Conservation (phyloP, 2,329 filamentous ascomycete species). For the Fusarium neocosmosporiellum region DNA sequence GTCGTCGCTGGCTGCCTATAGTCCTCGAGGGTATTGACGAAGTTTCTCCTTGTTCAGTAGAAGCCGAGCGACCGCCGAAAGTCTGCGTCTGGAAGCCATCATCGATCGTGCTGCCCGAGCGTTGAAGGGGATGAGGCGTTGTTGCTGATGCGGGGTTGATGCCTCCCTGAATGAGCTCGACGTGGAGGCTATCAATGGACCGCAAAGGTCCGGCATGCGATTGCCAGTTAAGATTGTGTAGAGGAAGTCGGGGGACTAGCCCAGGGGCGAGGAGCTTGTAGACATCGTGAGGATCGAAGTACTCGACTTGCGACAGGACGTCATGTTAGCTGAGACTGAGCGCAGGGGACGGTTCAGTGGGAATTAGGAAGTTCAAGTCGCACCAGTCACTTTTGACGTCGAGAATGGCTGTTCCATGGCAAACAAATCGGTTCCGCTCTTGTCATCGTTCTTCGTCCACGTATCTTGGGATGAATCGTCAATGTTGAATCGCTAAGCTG, state of each 20-base stretch:
- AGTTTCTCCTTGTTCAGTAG: constrained; percentile 53
- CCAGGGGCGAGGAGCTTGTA: constrained; percentile 85
- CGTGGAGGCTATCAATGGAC: constrained; percentile 91
- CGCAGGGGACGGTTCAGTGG: neutral
- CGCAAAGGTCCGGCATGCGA: constrained; percentile 90
- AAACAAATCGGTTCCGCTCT: constrained; percentile 41
- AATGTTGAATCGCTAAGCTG: constrained; percentile 36
- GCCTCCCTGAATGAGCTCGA: constrained; percentile 81
- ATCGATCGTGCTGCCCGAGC: constrained; percentile 54
- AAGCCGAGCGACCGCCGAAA: constrained; percentile 55
- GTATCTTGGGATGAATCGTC: constrained; percentile 26
- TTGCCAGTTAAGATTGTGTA: constrained; percentile 97
- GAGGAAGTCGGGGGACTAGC: constrained; percentile 80
- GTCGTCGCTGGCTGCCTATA: constrained; percentile 68
- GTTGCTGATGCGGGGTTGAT: constrained; percentile 56
- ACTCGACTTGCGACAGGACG: constrained; percentile 76
- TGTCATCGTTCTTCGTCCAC: constrained; percentile 45
- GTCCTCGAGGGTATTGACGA: constrained; percentile 47
- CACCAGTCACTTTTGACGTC: constrained; percentile 83
- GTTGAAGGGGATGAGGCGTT: constrained; percentile 45
- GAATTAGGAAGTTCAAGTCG: constrained; percentile 10
- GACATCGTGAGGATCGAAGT: constrained; percentile 91
- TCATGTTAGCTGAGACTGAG: constrained; percentile 29
- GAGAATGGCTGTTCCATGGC: constrained; percentile 75
- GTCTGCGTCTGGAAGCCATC: constrained; percentile 72